These are phyloP conservation scores for Spathaspora girioi DNA, from an alignment of 805 yeast species.

Conservation along the genomic window DNA sequence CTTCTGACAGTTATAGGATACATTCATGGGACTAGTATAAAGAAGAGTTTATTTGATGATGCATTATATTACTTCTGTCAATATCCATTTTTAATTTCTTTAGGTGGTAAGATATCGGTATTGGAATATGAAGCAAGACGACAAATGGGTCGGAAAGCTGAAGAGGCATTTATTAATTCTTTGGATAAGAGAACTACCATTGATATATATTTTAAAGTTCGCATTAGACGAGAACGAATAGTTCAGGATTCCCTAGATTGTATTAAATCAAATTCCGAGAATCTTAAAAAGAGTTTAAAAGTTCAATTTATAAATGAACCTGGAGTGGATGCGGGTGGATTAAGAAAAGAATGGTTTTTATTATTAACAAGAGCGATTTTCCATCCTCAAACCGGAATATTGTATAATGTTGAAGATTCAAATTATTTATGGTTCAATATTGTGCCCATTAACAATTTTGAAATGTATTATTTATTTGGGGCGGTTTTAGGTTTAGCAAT, in stretches of 20 bases:
- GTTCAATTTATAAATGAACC: conserved; percentile 85
- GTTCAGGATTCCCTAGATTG: conserved; percentile 72
- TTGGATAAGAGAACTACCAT: conserved; percentile 57
- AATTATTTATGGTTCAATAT: conserved; percentile 72
- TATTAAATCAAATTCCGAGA: conserved; percentile 51
- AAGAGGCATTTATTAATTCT: conserved; percentile 80
- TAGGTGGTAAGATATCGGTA: conserved; percentile 79
- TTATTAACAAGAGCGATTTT: conserved; percentile 69
- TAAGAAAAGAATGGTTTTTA: conserved; percentile 90
- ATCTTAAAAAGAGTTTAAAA: conserved; percentile 68
- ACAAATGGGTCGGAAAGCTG: conserved; percentile 83
- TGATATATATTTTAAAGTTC: conserved; percentile 66
- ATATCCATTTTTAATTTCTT: conserved; percentile 74
- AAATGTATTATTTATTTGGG: conserved; percentile 75
- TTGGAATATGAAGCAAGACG: conserved; percentile 77
- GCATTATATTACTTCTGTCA: conserved; percentile 65
- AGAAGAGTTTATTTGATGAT: conserved; percentile 16
- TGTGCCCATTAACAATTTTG: conserved; percentile 39
- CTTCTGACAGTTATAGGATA: conserved; percentile 44
- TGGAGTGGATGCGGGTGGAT: conserved; percentile 94
- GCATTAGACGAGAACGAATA: conserved; percentile 63
- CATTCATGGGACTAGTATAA: conserved; percentile 39
- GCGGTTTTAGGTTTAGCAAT: conserved; percentile 86
- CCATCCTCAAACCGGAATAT: conserved; percentile 63
- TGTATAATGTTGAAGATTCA: conserved; percentile 65